Percentiles rank a stretch among this genome's conserved stretches.
Conservation (phyloP, 2,329 filamentous ascomycete genomes). For the Fusarium tjaetaba region DNA sequence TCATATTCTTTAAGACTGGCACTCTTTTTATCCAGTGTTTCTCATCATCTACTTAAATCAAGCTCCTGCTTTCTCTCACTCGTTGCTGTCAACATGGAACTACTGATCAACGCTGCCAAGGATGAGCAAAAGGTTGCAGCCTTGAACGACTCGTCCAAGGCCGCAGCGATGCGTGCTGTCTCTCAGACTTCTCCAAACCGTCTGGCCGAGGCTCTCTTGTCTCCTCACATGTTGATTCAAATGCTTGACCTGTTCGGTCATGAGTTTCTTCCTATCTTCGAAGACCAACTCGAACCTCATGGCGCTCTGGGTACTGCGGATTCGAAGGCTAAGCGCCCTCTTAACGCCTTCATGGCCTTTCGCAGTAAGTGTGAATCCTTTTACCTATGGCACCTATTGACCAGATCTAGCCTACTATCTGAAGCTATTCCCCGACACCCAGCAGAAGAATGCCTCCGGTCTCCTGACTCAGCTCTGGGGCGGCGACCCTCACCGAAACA, state of each 20-base stretch:
- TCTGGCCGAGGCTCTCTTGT: not conserved
- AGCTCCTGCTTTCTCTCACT: not conserved
- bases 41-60: not conserved
- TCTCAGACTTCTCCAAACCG: not conserved
- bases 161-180: not conserved
- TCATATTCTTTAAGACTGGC: not conserved
- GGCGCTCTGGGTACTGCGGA: not conserved
- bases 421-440: conserved; percentile 54
- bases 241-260: conserved; percentile 1
- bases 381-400: not conserved
- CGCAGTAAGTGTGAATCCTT: conserved; percentile 38
- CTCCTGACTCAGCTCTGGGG: conserved; percentile 61
- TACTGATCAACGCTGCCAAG: not conserved
- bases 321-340: conserved; percentile 39
- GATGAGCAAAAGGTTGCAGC: not conserved
- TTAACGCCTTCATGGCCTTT: conserved; percentile 50
- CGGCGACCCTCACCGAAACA: conserved; percentile 58
- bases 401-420: conserved; percentile 57
- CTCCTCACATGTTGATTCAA: not conserved
- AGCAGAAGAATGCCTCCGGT: conserved; percentile 64
- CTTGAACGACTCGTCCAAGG: not conserved
- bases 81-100: not conserved
- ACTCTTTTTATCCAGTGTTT: not conserved
- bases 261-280: not conserved
- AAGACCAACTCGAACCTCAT: not conserved